Percentiles rank a stretch among this genome's conserved stretches.
Conservation (phyloP, 1,284 basidiomycete species). For the Cutaneotrichosporon cavernicola region DNA sequence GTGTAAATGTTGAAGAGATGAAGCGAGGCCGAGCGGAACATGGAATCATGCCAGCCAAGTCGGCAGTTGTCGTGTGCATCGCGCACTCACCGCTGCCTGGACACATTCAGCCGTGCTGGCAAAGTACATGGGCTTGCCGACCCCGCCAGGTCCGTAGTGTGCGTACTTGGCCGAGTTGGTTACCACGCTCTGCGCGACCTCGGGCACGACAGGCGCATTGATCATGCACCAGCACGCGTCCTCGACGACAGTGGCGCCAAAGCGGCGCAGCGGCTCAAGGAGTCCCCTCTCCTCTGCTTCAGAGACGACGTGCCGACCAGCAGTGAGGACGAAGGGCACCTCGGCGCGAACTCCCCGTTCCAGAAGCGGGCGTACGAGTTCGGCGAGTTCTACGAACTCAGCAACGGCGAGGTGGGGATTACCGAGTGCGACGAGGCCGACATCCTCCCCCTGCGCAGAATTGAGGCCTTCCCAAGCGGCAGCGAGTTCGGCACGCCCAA, state of each 20-base stretch:
- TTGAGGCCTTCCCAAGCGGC: constrained; percentile 18
- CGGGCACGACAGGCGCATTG: constrained; percentile 11
- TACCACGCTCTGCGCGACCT: constrained; percentile 1
- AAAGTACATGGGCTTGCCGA: constrained; percentile 15
- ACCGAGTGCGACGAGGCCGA: constrained; percentile 20
- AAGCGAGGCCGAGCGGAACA: not conserved
- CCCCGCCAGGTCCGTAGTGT: constrained; percentile 19
- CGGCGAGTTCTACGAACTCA: constrained; percentile 19
- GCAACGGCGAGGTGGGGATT: constrained; percentile 20
- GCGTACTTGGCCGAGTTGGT: constrained; percentile 23
- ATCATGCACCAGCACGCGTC: constrained; percentile 25
- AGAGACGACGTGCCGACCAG: constrained; percentile 8
- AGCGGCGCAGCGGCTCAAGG: constrained; percentile 3
- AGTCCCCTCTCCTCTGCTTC: constrained; percentile 13
- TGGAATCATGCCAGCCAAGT: not conserved
- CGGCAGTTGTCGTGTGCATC: not conserved
- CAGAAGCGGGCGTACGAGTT: not conserved
- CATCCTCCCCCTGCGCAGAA: constrained; percentile 5
- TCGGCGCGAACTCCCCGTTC: not conserved
- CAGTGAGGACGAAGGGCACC: constrained; percentile 14
- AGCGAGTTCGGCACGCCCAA: not conserved
- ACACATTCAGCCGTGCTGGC: constrained; percentile 11
- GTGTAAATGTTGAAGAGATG: not conserved
- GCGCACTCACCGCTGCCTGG: constrained; percentile 7
- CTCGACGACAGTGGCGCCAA: constrained; percentile 14